These are phyloP conservation scores for Linderina pennispora DNA, from an alignment of 192 early-diverging fungal genomes.

Conservation along the genomic window DNA sequence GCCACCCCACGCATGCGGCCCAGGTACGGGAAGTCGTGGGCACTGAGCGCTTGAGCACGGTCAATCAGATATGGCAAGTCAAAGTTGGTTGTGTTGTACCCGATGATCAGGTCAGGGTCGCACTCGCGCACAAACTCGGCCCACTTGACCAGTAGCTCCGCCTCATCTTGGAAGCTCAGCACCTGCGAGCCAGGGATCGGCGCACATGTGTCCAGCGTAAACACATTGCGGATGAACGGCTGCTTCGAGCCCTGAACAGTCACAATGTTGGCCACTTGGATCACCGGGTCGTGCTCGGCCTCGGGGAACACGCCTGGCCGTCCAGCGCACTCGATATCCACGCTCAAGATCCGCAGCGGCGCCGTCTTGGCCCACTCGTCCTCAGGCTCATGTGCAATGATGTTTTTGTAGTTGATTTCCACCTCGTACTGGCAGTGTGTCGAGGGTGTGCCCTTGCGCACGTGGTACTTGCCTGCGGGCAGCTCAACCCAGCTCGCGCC, in stretches of 20 bases:
- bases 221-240: slow-evolving; percentile 92
- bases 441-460: slow-evolving; percentile 32
- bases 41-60: slow-evolving; percentile 70
- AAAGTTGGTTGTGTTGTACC: slow-evolving; percentile 96
- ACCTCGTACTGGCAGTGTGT: slow-evolving; percentile 77
- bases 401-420: slow-evolving; percentile 62
- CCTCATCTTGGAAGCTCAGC: slow-evolving; percentile 72
- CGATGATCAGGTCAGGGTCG: slow-evolving; percentile 91
- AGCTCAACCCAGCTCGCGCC: slow-evolving; percentile 94
- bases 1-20: slow-evolving; percentile 57
- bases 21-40: slow-evolving; percentile 74
- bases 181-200: slow-evolving; percentile 88
- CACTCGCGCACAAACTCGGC: slow-evolving; percentile 77
- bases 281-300: slow-evolving; percentile 83
- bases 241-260: slow-evolving; percentile 83
- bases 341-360: slow-evolving; percentile 88
- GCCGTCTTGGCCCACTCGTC: slow-evolving; percentile 91
- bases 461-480: slow-evolving; percentile 64
- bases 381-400: slow-evolving; percentile 81
- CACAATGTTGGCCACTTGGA: slow-evolving; percentile 95
- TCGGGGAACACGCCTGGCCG: slow-evolving; percentile 95
- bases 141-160: slow-evolving; percentile 76
- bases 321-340: slow-evolving; percentile 99
- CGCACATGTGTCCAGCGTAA: slow-evolving; percentile 87
- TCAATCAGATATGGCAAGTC: slow-evolving; percentile 96